Conservation (phyloP, 2,329 filamentous ascomycete genomes). For the Cladophialophora yegresii region DNA sequence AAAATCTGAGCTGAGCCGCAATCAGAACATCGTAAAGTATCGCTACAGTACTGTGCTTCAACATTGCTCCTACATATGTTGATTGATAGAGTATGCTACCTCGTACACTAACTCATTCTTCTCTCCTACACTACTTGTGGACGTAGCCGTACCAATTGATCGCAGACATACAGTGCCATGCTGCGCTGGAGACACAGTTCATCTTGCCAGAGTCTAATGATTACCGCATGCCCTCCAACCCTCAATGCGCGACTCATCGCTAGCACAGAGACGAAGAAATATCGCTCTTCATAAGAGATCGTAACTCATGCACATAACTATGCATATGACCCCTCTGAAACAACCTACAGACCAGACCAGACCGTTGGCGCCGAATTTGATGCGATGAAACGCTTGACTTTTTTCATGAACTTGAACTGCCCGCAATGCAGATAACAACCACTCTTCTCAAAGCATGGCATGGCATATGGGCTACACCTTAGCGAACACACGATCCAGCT, state of each 20-base stretch:
- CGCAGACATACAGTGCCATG: background rate
- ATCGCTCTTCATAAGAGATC: constrained; percentile 11
- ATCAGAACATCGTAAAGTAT: no score
- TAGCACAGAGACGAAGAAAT: background rate
- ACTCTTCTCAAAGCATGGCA: background rate
- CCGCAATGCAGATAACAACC: constrained; percentile 11
- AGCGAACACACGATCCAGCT: constrained; percentile 60
- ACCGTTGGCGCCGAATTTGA: background rate
- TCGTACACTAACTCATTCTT: constrained; percentile 4
- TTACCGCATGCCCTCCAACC: background rate
- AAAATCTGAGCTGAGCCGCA: no score
- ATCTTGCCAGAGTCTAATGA: background rate
- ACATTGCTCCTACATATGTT: background rate
- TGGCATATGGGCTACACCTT: constrained; percentile 20
- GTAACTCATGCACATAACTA: constrained; percentile 9
- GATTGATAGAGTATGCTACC: background rate
- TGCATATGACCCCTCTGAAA: background rate
- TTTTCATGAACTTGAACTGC: background rate
- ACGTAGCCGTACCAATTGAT: background rate
- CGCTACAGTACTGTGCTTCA: background rate
- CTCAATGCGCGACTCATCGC: background rate
- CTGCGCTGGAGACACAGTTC: background rate
- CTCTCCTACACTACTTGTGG: background rate
- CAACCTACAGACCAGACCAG: background rate
- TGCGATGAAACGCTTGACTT: constrained; percentile 2